phyloP scores from a whole-genome alignment of 331 rosid genomes.

The Spiraea crenata region DNA sequence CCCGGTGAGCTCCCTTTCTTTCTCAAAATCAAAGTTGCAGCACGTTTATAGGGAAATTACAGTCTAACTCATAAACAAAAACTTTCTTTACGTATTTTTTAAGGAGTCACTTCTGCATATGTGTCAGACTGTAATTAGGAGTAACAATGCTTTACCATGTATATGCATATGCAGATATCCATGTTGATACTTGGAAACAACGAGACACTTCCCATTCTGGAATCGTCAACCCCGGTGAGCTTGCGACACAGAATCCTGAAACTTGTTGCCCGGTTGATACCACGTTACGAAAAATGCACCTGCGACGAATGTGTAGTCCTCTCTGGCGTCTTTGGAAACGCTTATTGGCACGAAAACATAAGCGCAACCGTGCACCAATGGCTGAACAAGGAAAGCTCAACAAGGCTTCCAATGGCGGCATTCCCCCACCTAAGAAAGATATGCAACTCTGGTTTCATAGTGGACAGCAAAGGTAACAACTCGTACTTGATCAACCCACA shows the following conservation, averaged over 20 bases:
- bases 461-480: slow-evolving; percentile 30
- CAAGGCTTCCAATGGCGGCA: slow-evolving; percentile 37
- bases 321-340: slow-evolving; percentile 32
- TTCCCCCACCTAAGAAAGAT: slow-evolving; percentile 38
- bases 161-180: slow-evolving; percentile 21
- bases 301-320: slow-evolving; percentile 33
- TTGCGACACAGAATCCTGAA: slow-evolving; percentile 23
- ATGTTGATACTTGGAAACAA: slow-evolving; percentile 34
- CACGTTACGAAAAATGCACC: slow-evolving; percentile 30
- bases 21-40: too few species aligned
- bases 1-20: slow-evolving; percentile 21
- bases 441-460: slow-evolving; percentile 29
- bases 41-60: too few species aligned
- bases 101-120: too few species aligned
- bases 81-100: too few species aligned
- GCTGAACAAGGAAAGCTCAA: slow-evolving; percentile 32
- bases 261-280: slow-evolving; percentile 25
- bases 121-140: too few species aligned
- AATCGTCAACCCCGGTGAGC: slow-evolving; percentile 25
- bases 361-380: slow-evolving; percentile 32
- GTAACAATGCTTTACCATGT: too few species aligned
- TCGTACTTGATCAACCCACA: slow-evolving; percentile 31
- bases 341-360: slow-evolving; percentile 34
- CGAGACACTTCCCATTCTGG: slow-evolving; percentile 31
- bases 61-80: too few species aligned